These are phyloP conservation scores for Suhomyces canberraensis DNA, from an alignment of 805 yeast genomes.

Conservation along the genomic window DNA sequence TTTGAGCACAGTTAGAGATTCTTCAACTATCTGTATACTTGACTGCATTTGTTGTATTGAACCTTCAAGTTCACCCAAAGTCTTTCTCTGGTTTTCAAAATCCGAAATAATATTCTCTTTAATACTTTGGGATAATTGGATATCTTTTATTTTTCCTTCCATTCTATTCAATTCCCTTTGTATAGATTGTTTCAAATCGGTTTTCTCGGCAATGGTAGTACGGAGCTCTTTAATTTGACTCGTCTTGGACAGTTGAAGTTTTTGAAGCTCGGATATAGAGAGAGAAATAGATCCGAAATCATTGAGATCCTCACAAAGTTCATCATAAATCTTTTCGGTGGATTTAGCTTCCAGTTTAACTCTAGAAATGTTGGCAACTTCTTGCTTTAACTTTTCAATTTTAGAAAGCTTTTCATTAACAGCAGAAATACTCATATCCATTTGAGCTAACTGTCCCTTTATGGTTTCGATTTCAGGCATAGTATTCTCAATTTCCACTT, in stretches of 20 bases:
- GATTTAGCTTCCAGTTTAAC: conserved; percentile 26
- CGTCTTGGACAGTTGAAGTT: conserved; percentile 34
- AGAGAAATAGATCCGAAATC: conserved; percentile 34
- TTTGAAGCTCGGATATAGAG: conserved; percentile 47
- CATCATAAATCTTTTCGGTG: conserved; percentile 23
- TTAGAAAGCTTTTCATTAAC: neutral
- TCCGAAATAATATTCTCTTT: conserved; percentile 52
- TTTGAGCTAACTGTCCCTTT: neutral
- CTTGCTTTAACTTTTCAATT: neutral
- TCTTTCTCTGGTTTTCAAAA: conserved; percentile 35
- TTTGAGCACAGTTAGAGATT: conserved; percentile 3
- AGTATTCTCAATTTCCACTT: neutral
- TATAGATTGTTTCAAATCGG: conserved; percentile 42
- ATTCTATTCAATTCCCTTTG: conserved; percentile 44
- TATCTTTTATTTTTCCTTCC: conserved; percentile 53
- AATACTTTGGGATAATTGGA: conserved; percentile 48
- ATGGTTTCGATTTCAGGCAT: conserved; percentile 1
- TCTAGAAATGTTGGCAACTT: conserved; percentile 34
- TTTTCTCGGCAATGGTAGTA: conserved; percentile 20
- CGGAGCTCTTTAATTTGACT: conserved; percentile 42
- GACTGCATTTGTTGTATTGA: conserved; percentile 3
- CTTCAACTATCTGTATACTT: conserved; percentile 4
- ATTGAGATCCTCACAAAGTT: conserved; percentile 30
- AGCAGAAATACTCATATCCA: neutral
- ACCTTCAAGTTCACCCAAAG: conserved; percentile 33